phyloP scores from a whole-genome alignment of 1,139 yeast genomes.

The Blastobotrys arbuscula region DNA sequence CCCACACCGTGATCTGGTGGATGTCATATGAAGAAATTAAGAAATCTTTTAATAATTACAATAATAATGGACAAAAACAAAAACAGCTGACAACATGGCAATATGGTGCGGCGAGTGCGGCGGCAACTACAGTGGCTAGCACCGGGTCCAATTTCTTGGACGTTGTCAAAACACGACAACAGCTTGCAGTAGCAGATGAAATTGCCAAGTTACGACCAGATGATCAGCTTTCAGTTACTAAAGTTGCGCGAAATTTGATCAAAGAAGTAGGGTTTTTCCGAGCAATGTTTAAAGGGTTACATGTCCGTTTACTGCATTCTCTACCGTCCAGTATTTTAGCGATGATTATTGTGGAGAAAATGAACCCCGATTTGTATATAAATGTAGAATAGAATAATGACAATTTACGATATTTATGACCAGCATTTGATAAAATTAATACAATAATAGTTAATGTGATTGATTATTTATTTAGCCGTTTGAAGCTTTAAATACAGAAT shows the following conservation, averaged over 20 bases:
- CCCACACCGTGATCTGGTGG: slow-evolving; percentile 41
- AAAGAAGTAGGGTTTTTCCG: slow-evolving; percentile 36
- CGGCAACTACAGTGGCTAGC: slow-evolving; percentile 38
- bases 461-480: too few species aligned
- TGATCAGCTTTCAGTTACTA: slow-evolving; percentile 33
- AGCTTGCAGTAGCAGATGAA: slow-evolving; percentile 39
- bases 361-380: slow-evolving; percentile 33
- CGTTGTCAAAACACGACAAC: slow-evolving; percentile 41
- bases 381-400: not conserved
- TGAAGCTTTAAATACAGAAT: too few species aligned
- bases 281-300: slow-evolving; percentile 37
- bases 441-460: too few species aligned
- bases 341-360: slow-evolving; percentile 38
- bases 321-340: slow-evolving; percentile 38
- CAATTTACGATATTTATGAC: too few species aligned
- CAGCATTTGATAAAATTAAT: too few species aligned
- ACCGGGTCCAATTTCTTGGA: slow-evolving; percentile 39
- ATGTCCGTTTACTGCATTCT: slow-evolving; percentile 36
- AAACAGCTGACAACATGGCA: slow-evolving; percentile 25
- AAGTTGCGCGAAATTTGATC: slow-evolving; percentile 35
- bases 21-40: slow-evolving; percentile 31
- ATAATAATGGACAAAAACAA: slow-evolving; percentile 5
- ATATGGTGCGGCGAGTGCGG: slow-evolving; percentile 36
- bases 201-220: slow-evolving; percentile 37
- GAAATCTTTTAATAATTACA: slow-evolving; percentile 12